Percentiles rank a stretch among this genome's conserved stretches.
Conservation (phyloP, 2,329 filamentous ascomycete genomes). For the Fusarium sp. region DNA sequence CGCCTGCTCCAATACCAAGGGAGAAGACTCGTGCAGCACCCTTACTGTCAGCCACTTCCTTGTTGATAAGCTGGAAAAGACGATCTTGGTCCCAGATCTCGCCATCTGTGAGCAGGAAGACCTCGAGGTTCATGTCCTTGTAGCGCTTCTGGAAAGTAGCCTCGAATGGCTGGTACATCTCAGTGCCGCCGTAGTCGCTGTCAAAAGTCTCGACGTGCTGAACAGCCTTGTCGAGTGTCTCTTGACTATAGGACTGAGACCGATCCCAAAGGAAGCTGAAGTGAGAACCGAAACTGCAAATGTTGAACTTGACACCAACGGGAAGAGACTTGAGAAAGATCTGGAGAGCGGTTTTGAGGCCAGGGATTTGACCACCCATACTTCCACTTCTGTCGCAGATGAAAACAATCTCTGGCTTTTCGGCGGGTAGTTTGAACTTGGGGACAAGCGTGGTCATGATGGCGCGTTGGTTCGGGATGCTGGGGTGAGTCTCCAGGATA, state of each 20-base stretch:
- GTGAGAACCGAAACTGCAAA: conserved; percentile 69
- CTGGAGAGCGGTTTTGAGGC: conserved; percentile 64
- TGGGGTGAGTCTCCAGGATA: conserved; percentile 72
- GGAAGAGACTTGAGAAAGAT: conserved; percentile 74
- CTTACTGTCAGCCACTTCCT: conserved; percentile 50
- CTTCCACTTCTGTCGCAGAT: conserved; percentile 77
- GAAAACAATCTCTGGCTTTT: conserved; percentile 72
- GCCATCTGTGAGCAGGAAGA: conserved; percentile 67
- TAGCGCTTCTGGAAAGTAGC: conserved; percentile 54
- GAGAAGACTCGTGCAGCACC: conserved; percentile 62
- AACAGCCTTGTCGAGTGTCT: conserved; percentile 55
- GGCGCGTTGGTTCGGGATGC: conserved; percentile 67
- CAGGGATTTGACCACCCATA: conserved; percentile 64
- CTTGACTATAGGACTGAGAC: conserved; percentile 57
- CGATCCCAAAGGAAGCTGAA: conserved; percentile 58
- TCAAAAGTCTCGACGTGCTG: conserved; percentile 53
- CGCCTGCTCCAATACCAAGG: conserved; percentile 61
- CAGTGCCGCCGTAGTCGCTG: conserved; percentile 62
- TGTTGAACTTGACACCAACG: conserved; percentile 72
- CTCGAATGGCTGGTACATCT: conserved; percentile 59
- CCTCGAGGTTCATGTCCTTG: conserved; percentile 59
- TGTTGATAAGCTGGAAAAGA: conserved; percentile 57
- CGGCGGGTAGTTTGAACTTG: conserved; percentile 68
- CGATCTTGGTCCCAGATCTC: conserved; percentile 59
- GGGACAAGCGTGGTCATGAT: conserved; percentile 78